Conservation (phyloP, 805 yeast genomes). For the Cyberlindnera suaveolens region DNA sequence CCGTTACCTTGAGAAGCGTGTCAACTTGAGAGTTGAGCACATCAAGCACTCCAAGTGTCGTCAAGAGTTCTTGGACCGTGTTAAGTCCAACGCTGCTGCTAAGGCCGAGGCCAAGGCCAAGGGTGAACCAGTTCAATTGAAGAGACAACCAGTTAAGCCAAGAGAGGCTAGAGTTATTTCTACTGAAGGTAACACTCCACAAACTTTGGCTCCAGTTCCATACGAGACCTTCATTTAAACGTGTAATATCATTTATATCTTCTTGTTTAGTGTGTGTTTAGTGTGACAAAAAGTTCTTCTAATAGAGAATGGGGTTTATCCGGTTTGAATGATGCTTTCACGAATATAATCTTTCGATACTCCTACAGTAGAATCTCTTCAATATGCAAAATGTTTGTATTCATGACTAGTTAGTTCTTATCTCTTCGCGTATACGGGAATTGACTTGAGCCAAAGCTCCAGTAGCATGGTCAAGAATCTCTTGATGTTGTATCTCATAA, state of each 20-base stretch:
- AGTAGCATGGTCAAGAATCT: conserved; percentile 24
- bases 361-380: not conserved
- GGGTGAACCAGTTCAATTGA: conserved; percentile 86
- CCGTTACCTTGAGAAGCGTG: conserved; percentile 99
- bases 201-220: conserved; percentile 97
- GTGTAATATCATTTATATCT: conserved; percentile 16
- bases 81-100: conserved; percentile 91
- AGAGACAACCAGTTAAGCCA: conserved; percentile 99
- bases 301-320: conserved; percentile 1
- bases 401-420: not conserved
- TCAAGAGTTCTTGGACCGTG: conserved; percentile 98
- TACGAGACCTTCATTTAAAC: conserved; percentile 98
- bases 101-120: conserved; percentile 90
- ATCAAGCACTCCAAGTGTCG: conserved; percentile 99
- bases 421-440: conserved; percentile 7
- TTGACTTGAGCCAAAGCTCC: conserved; percentile 4
- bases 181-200: conserved; percentile 81
- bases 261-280: conserved; percentile 19
- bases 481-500: conserved; percentile 23
- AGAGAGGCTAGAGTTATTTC: conserved; percentile 85
- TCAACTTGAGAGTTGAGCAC: conserved; percentile 98
- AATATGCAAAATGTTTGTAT: not conserved
- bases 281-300: conserved; percentile 11
- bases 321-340: conserved; percentile 1
- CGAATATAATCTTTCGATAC: not conserved